Evolutionary conservation across 441 rosid genomes (phyloP).

Genomic region (Erysimum pusillum): DNA sequence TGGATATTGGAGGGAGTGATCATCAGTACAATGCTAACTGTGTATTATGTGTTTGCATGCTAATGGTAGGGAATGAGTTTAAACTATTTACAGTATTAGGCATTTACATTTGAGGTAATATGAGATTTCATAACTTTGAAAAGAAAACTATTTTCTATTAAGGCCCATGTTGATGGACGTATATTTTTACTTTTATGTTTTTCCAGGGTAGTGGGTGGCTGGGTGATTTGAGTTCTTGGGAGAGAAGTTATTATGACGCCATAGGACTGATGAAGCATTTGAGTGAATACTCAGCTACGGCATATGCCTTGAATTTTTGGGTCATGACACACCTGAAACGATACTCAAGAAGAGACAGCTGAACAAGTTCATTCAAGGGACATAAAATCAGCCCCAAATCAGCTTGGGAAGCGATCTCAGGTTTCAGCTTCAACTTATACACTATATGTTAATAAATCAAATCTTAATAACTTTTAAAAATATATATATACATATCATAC

Average conservation of each 20-base stretch:
- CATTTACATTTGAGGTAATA: slow-evolving; percentile 66
- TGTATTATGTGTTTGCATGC: too few relatives aligned
- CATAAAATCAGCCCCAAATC: slow-evolving; percentile 51
- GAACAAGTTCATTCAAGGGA: slow-evolving; percentile 48
- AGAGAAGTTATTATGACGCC: slow-evolving; percentile 93
- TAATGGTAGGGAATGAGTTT: too few relatives aligned
- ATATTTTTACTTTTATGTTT: slow-evolving; percentile 10
- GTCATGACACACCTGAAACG: slow-evolving; percentile 77
- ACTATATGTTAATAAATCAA: too few relatives aligned
- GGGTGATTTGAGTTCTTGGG: slow-evolving; percentile 91
- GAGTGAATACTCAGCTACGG: slow-evolving; percentile 83
- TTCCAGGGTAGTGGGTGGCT: slow-evolving; percentile 87
- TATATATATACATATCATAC: slow-evolving; percentile 48
- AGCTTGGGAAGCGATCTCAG: slow-evolving; percentile 54
- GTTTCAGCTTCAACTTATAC: slow-evolving; percentile 54
- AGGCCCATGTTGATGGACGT: slow-evolving; percentile 11
- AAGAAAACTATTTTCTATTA: too few relatives aligned
- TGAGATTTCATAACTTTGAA: slow-evolving; percentile 11
- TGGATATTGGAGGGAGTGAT: too few relatives aligned
- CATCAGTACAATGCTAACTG: too few relatives aligned
- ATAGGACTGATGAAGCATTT: slow-evolving; percentile 91
- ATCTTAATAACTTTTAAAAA: too few relatives aligned
- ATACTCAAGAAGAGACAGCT: slow-evolving; percentile 57
- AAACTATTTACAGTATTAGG: too few relatives aligned
- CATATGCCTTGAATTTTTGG: slow-evolving; percentile 91